Percentiles rank a stretch among this genome's conserved stretches.
These are phyloP conservation scores for Cardiospermum halicacabum DNA, from an alignment of 345 rosid species.

Conservation along the genomic window DNA sequence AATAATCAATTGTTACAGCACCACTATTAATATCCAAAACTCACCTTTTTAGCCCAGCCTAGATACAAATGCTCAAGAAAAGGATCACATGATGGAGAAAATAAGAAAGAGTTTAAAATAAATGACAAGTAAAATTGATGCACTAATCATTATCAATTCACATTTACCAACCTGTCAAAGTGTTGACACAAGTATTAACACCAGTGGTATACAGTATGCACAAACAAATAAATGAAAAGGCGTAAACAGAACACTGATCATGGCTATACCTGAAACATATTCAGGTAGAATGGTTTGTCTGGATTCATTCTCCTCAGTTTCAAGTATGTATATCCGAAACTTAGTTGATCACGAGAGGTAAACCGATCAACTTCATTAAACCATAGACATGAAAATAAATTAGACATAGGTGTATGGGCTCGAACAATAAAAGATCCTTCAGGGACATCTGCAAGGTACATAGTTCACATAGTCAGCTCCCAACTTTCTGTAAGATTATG, in stretches of 20 bases:
- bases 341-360: conserved; percentile 88
- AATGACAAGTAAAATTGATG: no score
- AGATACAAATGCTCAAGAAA: background rate
- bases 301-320: conserved; percentile 77
- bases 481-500: background rate
- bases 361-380: conserved; percentile 91
- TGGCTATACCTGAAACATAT: conserved; percentile 76
- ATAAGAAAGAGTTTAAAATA: background rate
- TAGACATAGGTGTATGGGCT: conserved; percentile 94
- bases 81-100: background rate
- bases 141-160: background rate
- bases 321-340: conserved; percentile 88
- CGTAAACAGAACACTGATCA: background rate
- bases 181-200: background rate
- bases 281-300: conserved; percentile 55
- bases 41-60: background rate
- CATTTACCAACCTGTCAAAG: background rate
- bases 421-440: conserved; percentile 92
- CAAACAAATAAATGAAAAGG: background rate
- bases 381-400: conserved; percentile 91
- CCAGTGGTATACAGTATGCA: background rate
- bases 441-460: conserved; percentile 70
- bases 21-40: background rate
- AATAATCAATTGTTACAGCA: conserved; percentile 5
- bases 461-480: conserved; percentile 20